Percentiles rank a stretch among this genome's conserved stretches.
Conservation (phyloP, 2,329 filamentous ascomycete species). For the Pseudogymnoascus sp. region DNA sequence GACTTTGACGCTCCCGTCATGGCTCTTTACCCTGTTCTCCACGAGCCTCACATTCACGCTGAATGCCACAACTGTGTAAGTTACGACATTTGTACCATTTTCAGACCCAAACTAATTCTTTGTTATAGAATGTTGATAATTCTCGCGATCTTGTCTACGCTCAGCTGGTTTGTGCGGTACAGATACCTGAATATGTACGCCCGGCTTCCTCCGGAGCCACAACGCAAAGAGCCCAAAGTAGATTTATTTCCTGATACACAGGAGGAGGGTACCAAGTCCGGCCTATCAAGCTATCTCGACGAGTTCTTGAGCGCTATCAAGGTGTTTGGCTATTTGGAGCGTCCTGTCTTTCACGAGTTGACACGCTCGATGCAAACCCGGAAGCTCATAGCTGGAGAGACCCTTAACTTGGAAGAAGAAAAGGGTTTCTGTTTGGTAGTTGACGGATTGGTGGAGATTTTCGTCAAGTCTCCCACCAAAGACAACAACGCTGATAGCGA, state of each 20-base stretch:
- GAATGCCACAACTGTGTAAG: constrained; percentile 93
- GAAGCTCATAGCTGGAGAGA: constrained; percentile 93
- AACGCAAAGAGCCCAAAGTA: constrained; percentile 90
- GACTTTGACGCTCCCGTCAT: constrained; percentile 81
- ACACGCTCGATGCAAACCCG: constrained; percentile 97
- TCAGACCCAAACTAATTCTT: constrained; percentile 15
- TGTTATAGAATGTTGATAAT: constrained; percentile 62
- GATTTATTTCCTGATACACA: constrained; percentile 92
- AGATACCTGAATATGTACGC: constrained; percentile 97
- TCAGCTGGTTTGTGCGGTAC: constrained; percentile 92
- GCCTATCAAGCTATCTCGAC: constrained; percentile 91
- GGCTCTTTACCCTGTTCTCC: constrained; percentile 83
- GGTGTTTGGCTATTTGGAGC: constrained; percentile 94
- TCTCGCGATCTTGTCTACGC: constrained; percentile 67
- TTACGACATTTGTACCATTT: constrained; percentile 7
- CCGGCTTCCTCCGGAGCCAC: constrained; percentile 83
- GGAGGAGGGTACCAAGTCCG: constrained; percentile 81
- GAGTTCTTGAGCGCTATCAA: constrained; percentile 98
- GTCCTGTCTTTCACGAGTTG: constrained; percentile 94
- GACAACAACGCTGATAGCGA: constrained; percentile 35
- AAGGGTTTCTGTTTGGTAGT: constrained; percentile 98
- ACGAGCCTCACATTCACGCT: constrained; percentile 95
- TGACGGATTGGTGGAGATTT: constrained; percentile 92
- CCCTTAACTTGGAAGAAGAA: constrained; percentile 88
- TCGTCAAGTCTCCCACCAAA: constrained; percentile 77